Evolutionary conservation across 2,329 filamentous ascomycete genomes (phyloP).

Genomic region (Pseudocercospora vitis): DNA sequence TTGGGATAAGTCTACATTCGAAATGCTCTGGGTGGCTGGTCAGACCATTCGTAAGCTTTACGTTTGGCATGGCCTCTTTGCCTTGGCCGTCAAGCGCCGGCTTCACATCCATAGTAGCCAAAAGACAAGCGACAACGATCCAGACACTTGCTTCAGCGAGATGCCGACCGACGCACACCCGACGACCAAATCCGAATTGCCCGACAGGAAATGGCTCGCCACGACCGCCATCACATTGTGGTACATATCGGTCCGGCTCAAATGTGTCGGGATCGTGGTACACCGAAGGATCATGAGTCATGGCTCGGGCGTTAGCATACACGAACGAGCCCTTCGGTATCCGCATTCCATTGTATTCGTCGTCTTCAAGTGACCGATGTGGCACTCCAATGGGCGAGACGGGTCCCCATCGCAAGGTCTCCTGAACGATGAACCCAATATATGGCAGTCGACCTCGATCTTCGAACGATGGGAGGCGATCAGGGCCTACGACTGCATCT

Average conservation of each 20-base stretch:
- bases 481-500: conserved; percentile 31
- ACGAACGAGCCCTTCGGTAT: conserved; percentile 30
- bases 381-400: conserved; percentile 36
- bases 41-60: conserved; percentile 19
- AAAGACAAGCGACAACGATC: conserved; percentile 13
- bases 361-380: conserved; percentile 45
- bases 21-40: conserved; percentile 19
- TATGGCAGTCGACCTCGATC: conserved; percentile 38
- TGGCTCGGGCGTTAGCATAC: conserved; percentile 34
- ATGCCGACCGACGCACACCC: conserved; percentile 21
- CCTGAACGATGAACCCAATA: conserved; percentile 36
- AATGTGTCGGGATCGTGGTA: conserved; percentile 49
- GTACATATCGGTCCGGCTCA: conserved; percentile 49
- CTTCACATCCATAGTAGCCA: conserved; percentile 16
- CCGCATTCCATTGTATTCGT: conserved; percentile 28
- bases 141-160: conserved; percentile 19
- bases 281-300: conserved; percentile 44
- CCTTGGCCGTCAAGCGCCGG: conserved; percentile 14
- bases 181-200: conserved; percentile 23
- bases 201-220: conserved; percentile 50
- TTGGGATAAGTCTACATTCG: conserved; percentile 13
- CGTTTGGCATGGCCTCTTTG: conserved; percentile 11
- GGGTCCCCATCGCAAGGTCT: conserved; percentile 39
- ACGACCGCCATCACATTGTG: conserved; percentile 36
- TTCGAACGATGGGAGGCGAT: conserved; percentile 31